Base-by-base conservation (phyloP, 129 eudicot species). In the Rutidosis leptorrhynchoides region DNA sequence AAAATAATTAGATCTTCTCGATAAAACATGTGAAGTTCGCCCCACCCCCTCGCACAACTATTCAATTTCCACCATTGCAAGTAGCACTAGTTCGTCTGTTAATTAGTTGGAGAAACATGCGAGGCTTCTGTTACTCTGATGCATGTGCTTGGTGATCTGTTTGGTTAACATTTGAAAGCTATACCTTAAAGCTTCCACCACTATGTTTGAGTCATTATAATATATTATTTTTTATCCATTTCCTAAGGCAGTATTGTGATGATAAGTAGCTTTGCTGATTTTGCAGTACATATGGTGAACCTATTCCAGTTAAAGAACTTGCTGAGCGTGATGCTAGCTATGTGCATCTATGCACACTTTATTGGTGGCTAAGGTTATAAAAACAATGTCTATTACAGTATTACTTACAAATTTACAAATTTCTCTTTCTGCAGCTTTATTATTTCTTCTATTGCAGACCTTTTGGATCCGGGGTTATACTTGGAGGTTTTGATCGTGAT, bases 301-400 rank as follows among this genome's bases (percentile, higher is more conserved):
- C 88, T 35, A 89, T 93, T 79, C 99, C 96, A 12, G 85, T 89
- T 45, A 86, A 89, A 87, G 99, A 93, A 70, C 99, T 93, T 80
- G 88, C 95, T n/a, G 85, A 84, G 11, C 90, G 96, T 49, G 99
- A 89, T 60, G 96, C 99, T 27, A 93, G 99, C 74, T 93, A 93
- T 81, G 96, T 93, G 73, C 99, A 93, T 79, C 66, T 88, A 42
- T 86, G 95, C 61, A 93, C 99, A 48, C 89, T 93, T 21, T 93
- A 93, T 79, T 93, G 99, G 99, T 93, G 99, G 99, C 99, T 93
- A 84, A 93, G 98, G 98, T 88, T 21, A 25, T 8, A 17, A 20
- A 7, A 52, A 32, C 65, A 24, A 21, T 55, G 24, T 22, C 28
- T 22, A 53, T 35, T n/a, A n/a, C n/a, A n/a, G n/a, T n/a, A n/a